Percentiles rank a stretch among this genome's conserved stretches.
phyloP scores from a whole-genome alignment of 2,329 filamentous ascomycete genomes.

The Trichophyton benhamiae region DNA sequence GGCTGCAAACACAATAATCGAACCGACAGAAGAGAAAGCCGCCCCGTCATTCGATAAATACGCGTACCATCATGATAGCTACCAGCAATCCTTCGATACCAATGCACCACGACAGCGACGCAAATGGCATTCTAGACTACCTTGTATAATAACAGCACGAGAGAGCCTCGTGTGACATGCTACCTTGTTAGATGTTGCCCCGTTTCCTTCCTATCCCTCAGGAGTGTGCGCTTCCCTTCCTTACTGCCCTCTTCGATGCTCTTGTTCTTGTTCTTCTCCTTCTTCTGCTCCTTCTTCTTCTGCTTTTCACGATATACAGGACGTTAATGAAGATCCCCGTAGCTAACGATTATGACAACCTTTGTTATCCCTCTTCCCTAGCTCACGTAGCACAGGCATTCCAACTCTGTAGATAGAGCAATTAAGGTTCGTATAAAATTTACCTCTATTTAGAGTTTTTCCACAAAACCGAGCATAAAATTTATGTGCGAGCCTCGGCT shows the following conservation, averaged over 20 bases:
- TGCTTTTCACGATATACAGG: neutral
- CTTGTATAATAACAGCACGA: slow-evolving; percentile 21
- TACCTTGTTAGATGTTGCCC: neutral
- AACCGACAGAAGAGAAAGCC: neutral
- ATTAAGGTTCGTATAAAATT: neutral
- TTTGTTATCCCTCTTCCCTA: neutral
- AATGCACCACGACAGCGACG: slow-evolving; percentile 17
- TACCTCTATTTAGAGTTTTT: neutral
- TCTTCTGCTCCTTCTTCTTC: no score
- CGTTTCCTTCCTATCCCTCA: neutral
- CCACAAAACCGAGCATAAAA: neutral
- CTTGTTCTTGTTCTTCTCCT: neutral
- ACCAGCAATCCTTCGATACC: slow-evolving; percentile 12
- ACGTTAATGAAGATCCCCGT: neutral
- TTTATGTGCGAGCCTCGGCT: neutral
- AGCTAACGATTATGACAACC: neutral
- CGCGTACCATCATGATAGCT: slow-evolving; percentile 8
- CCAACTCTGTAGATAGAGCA: no score
- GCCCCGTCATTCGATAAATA: neutral
- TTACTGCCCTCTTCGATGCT: neutral
- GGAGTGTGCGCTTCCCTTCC: neutral
- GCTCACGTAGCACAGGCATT: neutral
- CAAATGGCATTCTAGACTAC: slow-evolving; percentile 23
- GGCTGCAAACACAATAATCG: slow-evolving; percentile 37
- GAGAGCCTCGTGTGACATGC: slow-evolving; percentile 6